Evolutionary conservation across 1,284 basidiomycete species (phyloP).

Genomic region (Ganoderma resinaceum): DNA sequence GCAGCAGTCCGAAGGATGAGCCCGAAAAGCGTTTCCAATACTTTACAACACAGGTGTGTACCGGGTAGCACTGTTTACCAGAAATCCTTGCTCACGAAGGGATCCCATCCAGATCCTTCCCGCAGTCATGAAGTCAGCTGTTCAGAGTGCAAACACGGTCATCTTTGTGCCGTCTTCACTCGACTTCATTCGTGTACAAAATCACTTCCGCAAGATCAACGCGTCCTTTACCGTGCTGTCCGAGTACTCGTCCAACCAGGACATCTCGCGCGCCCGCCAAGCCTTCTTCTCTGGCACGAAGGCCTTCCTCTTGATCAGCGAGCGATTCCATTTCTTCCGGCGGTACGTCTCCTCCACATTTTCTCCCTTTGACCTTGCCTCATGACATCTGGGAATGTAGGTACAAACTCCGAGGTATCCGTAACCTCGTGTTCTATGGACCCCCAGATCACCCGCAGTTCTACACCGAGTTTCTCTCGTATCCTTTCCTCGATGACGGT

Average conservation of each 20-base stretch:
- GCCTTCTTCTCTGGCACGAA: constrained; percentile 92
- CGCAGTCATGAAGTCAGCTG: constrained; percentile 86
- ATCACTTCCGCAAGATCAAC: constrained; percentile 82
- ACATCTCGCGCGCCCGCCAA: constrained; percentile 92
- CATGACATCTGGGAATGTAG: constrained; percentile 45
- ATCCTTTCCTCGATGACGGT: constrained; percentile 85
- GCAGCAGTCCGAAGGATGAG: constrained; percentile 77
- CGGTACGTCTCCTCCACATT: constrained; percentile 51
- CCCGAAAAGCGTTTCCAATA: constrained; percentile 86
- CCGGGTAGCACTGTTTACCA: not conserved
- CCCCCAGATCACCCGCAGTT: constrained; percentile 92
- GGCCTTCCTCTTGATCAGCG: constrained; percentile 89
- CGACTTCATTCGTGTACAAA: constrained; percentile 93
- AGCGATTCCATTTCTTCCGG: constrained; percentile 98
- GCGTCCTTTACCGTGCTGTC: constrained; percentile 85
- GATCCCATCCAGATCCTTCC: constrained; percentile 75
- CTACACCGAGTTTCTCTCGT: constrained; percentile 88
- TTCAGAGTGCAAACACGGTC: constrained; percentile 87
- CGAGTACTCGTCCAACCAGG: constrained; percentile 91
- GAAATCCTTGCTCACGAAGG: not conserved
- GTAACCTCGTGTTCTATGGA: constrained; percentile 92
- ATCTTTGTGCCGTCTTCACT: constrained; percentile 96
- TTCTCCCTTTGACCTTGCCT: too few relatives aligned
- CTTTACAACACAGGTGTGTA: constrained; percentile 83
- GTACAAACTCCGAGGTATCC: constrained; percentile 91